Evolutionary conservation across 2,329 filamentous ascomycete genomes (phyloP).

Genomic region (Fusarium illudens): DNA sequence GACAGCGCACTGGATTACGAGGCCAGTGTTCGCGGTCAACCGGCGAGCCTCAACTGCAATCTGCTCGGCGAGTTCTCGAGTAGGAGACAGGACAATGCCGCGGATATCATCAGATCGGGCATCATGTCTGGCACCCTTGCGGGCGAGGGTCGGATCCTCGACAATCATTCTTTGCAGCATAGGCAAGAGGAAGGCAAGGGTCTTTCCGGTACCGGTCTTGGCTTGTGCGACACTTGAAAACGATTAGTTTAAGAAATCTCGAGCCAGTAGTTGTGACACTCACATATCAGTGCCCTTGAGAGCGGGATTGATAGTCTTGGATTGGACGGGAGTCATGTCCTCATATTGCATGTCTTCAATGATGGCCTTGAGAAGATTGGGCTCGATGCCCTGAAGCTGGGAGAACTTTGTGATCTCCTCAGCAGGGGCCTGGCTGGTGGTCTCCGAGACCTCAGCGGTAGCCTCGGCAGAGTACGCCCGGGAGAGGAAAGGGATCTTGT

Average conservation of each 20-base stretch:
- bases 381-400: constrained; percentile 65
- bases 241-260: constrained; percentile 26
- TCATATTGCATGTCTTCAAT: constrained; percentile 77
- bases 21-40: constrained; percentile 69
- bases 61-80: constrained; percentile 82
- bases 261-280: constrained; percentile 46
- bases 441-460: constrained; percentile 37
- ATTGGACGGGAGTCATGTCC: constrained; percentile 92
- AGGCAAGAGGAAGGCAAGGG: constrained; percentile 89
- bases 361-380: constrained; percentile 72
- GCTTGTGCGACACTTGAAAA: constrained; percentile 79
- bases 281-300: constrained; percentile 85
- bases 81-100: constrained; percentile 79
- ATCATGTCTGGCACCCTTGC: constrained; percentile 47
- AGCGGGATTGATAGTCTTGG: constrained; percentile 80
- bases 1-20: constrained; percentile 80
- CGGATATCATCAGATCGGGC: constrained; percentile 67
- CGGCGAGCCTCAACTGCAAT: constrained; percentile 81
- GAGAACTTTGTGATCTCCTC: constrained; percentile 52
- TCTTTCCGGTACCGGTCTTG: constrained; percentile 97
- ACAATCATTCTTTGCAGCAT: constrained; percentile 80
- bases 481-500: constrained; percentile 37
- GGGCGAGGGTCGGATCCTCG: constrained; percentile 68
- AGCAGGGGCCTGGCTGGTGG: constrained; percentile 14
- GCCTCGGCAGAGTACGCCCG: constrained; percentile 54